These are phyloP conservation scores for Botrytis galanthina DNA, from an alignment of 2,329 filamentous ascomycete genomes.

Conservation along the genomic window DNA sequence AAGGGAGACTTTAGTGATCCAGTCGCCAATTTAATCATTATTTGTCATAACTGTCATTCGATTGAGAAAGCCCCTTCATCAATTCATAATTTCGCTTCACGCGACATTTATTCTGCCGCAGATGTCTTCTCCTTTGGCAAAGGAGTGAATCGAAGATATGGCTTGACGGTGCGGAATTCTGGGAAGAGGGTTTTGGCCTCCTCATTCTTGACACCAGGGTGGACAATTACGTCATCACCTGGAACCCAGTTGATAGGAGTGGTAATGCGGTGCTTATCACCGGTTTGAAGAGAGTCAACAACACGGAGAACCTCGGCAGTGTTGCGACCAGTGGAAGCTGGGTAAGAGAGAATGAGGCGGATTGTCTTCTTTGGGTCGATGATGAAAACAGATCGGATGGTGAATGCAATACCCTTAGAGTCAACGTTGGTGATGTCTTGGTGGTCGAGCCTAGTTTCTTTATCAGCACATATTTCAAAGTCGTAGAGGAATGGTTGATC, in stretches of 20 bases:
- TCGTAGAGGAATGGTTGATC: background rate
- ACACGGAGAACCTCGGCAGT: constrained; percentile 75
- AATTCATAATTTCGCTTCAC: constrained; percentile 1
- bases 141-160: constrained; percentile 71
- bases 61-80: background rate
- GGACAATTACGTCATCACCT: constrained; percentile 90
- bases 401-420: constrained; percentile 81
- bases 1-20: background rate
- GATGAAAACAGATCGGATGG: constrained; percentile 91
- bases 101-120: constrained; percentile 29
- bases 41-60: background rate
- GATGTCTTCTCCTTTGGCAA: constrained; percentile 53
- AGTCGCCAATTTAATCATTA: constrained; percentile 6
- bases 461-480: background rate
- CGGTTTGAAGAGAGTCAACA: constrained; percentile 75
- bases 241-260: constrained; percentile 89
- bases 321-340: constrained; percentile 85
- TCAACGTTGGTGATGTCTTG: constrained; percentile 81
- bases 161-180: constrained; percentile 66
- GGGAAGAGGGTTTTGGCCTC: constrained; percentile 88
- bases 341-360: constrained; percentile 88
- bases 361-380: constrained; percentile 94
- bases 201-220: constrained; percentile 76
- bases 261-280: constrained; percentile 83
- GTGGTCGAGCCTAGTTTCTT: constrained; percentile 61